Evolutionary conservation across 805 yeast genomes (phyloP).

Genomic region (Barnettozyma sucrosica): DNA sequence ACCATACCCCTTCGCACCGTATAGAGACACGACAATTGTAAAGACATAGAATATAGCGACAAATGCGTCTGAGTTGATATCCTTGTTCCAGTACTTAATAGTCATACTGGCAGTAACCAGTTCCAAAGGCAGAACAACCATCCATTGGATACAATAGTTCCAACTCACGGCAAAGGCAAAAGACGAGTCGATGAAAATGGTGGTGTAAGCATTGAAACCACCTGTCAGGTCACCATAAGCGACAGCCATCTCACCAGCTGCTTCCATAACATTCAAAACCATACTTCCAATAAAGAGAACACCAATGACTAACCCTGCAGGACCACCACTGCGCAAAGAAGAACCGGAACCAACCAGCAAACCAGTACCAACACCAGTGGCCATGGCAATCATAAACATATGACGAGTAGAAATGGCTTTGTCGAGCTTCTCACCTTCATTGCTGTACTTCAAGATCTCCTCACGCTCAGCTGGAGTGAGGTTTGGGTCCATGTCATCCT

Average conservation of each 20-base stretch:
- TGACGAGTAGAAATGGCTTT: slow-evolving; percentile 44
- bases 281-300: slow-evolving; percentile 51
- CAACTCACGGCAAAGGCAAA: slow-evolving; percentile 56
- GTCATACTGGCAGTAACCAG: slow-evolving; percentile 62
- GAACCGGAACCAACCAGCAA: slow-evolving; percentile 53
- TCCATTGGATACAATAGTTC: slow-evolving; percentile 61
- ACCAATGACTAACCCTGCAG: slow-evolving; percentile 46
- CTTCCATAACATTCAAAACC: slow-evolving; percentile 53
- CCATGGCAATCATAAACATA: slow-evolving; percentile 71
- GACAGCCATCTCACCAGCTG: slow-evolving; percentile 65
- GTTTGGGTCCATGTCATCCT: slow-evolving; percentile 33
- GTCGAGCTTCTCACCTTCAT: slow-evolving; percentile 31
- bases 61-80: slow-evolving; percentile 52
- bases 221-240: slow-evolving; percentile 53
- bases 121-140: slow-evolving; percentile 56
- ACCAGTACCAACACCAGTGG: slow-evolving; percentile 82
- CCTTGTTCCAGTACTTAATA: slow-evolving; percentile 49
- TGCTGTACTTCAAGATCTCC: slow-evolving; percentile 17
- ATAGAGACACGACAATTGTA: slow-evolving; percentile 40
- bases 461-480: slow-evolving; percentile 37
- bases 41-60: slow-evolving; percentile 47
- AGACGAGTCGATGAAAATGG: slow-evolving; percentile 49
- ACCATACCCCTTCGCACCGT: slow-evolving; percentile 55
- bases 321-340: slow-evolving; percentile 40
- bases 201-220: slow-evolving; percentile 57